Evolutionary conservation across 2,329 filamentous ascomycete species (phyloP).

Genomic region (Whalleya microplaca): DNA sequence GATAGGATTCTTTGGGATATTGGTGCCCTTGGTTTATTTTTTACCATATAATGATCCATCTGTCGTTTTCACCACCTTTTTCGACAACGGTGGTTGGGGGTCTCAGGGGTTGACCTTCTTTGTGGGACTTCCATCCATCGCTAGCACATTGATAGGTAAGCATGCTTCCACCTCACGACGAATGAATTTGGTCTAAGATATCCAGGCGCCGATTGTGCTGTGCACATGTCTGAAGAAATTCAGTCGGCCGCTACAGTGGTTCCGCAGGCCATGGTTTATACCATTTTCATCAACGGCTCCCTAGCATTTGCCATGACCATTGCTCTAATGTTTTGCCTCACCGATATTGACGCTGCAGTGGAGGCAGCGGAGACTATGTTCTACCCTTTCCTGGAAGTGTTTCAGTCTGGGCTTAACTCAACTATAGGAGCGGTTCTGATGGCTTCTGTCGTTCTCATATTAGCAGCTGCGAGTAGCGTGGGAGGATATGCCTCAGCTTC

Average conservation of each 20-base stretch:
- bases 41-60: slow-evolving; percentile 37
- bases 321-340: slow-evolving; percentile 29
- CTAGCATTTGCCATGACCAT: slow-evolving; percentile 30
- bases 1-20: slow-evolving; percentile 43
- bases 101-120: slow-evolving; percentile 47
- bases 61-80: slow-evolving; percentile 48
- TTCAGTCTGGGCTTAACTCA: slow-evolving; percentile 25
- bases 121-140: slow-evolving; percentile 9
- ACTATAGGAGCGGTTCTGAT: slow-evolving; percentile 26
- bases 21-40: slow-evolving; percentile 36
- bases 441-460: slow-evolving; percentile 24
- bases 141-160: neutral
- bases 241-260: slow-evolving; percentile 23
- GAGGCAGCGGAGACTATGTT: slow-evolving; percentile 20
- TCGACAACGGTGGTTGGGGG: slow-evolving; percentile 50
- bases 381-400: slow-evolving; percentile 36
- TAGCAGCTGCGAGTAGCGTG: slow-evolving; percentile 23
- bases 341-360: slow-evolving; percentile 22
- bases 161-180: too few species aligned
- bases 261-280: slow-evolving; percentile 25
- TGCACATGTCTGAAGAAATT: slow-evolving; percentile 30
- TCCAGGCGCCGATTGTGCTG: slow-evolving; percentile 8
- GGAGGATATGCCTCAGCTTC: slow-evolving; percentile 29
- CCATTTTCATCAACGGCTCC: slow-evolving; percentile 28
- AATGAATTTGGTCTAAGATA: too few species aligned